Conservation (phyloP, 352 stramenopile species). For the Blastocystis sp. region DNA sequence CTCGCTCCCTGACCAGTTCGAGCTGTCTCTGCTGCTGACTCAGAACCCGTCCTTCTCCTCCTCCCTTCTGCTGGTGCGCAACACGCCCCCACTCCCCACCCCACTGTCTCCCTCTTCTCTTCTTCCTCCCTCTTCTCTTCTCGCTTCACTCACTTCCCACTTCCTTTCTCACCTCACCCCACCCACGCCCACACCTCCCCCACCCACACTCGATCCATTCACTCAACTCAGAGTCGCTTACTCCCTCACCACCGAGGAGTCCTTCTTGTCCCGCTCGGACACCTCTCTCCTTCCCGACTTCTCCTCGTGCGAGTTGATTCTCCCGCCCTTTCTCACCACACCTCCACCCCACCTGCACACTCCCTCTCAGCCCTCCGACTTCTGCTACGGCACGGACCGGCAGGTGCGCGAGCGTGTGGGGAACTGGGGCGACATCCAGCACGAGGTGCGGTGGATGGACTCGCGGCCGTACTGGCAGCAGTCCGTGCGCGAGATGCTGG, state of each 20-base stretch:
- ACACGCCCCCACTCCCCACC: not conserved
- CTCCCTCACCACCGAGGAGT: not conserved
- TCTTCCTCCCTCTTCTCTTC: not conserved
- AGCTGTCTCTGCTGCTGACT: not conserved
- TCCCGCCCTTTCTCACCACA: slow-evolving; percentile 2
- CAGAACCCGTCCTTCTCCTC: not conserved
- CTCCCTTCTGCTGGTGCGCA: not conserved
- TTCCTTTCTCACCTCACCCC: not conserved
- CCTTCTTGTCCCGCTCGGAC: not conserved
- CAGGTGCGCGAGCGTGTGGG: not conserved
- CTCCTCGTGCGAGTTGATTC: not conserved
- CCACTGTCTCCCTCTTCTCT: not conserved
- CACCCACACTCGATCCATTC: not conserved
- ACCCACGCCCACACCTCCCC: not conserved
- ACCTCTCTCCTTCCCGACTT: not conserved
- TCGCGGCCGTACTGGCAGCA: not conserved
- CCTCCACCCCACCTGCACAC: not conserved
- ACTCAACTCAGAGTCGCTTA: slow-evolving; percentile 3
- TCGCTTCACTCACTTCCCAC: not conserved
- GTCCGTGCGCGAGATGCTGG: not conserved
- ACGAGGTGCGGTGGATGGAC: not conserved
- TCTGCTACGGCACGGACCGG: not conserved
- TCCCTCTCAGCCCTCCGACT: not conserved
- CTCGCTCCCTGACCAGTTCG: not conserved
- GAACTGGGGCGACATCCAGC: slow-evolving; percentile 16